These are phyloP conservation scores for Cladosporium sphaerospermum DNA, from an alignment of 2,329 filamentous ascomycete genomes.

Conservation along the genomic window DNA sequence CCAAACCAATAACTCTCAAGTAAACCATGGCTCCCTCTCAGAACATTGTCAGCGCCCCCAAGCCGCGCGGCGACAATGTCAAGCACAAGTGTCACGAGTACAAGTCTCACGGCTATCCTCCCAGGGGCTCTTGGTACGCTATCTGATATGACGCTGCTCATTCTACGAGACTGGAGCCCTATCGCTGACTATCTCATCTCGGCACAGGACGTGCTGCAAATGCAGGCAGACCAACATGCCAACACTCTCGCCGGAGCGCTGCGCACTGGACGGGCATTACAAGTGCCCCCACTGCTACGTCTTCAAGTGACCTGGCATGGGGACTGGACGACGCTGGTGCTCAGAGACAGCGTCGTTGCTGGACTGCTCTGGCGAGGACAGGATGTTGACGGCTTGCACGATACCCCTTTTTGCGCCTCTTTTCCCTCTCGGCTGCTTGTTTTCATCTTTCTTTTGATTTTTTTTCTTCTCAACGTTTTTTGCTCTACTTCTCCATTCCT, in stretches of 20 bases:
- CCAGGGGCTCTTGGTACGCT: background rate
- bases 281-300: background rate
- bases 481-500: too few species aligned
- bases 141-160: background rate
- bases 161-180: too few species aligned
- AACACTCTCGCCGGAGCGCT: background rate
- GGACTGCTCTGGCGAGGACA: background rate
- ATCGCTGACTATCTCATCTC: too few species aligned
- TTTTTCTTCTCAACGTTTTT: too few species aligned
- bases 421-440: background rate
- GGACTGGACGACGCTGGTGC: too few species aligned
- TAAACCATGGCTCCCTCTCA: background rate
- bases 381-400: background rate
- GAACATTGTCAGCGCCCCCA: too few species aligned
- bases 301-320: background rate
- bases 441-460: background rate
- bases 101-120: too few species aligned
- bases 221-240: constrained; percentile 1
- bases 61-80: too few species aligned
- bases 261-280: background rate
- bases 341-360: background rate
- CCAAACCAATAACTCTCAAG: too few species aligned
- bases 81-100: too few species aligned
- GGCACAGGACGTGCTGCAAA: background rate
- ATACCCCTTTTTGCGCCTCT: background rate